These are phyloP conservation scores for Yamadazyma membranifaciens DNA, from an alignment of 1,139 yeast species.

Conservation along the genomic window DNA sequence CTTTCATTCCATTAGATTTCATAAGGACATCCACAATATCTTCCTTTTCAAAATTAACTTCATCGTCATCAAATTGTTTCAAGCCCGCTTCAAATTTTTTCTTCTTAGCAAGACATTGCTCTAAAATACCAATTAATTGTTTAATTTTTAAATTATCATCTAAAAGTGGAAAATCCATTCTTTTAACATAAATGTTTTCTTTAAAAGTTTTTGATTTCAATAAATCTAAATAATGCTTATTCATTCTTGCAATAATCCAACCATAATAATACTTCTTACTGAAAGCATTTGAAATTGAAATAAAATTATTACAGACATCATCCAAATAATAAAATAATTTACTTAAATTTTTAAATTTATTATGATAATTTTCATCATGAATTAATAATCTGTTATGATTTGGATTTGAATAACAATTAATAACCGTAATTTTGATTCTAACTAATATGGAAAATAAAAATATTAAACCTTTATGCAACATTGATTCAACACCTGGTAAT, in stretches of 20 bases:
- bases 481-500: conserved; percentile 31
- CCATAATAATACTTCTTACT: conserved; percentile 16
- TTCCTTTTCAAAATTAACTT: not conserved
- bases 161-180: conserved; percentile 12
- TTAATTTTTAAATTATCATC: conserved; percentile 9
- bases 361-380: conserved; percentile 8
- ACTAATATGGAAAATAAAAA: conserved; percentile 21
- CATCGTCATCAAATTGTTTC: conserved; percentile 2
- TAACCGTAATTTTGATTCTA: conserved; percentile 11
- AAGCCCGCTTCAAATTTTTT: conserved; percentile 2
- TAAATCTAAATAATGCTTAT: conserved; percentile 5
- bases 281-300: conserved; percentile 11
- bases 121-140: conserved; percentile 4
- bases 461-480: conserved; percentile 32
- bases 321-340: conserved; percentile 8
- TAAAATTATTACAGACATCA: conserved; percentile 12
- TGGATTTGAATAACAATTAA: conserved; percentile 6
- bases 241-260: conserved; percentile 15
- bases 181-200: conserved; percentile 4
- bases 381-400: conserved; percentile 9
- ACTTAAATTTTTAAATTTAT: conserved; percentile 8
- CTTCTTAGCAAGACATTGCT: conserved; percentile 5
- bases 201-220: conserved; percentile 11
- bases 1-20: not conserved
- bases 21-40: conserved; percentile 1